These are phyloP conservation scores for Albophoma yamanashiensis DNA, from an alignment of 2,329 filamentous ascomycete species.

Conservation along the genomic window DNA sequence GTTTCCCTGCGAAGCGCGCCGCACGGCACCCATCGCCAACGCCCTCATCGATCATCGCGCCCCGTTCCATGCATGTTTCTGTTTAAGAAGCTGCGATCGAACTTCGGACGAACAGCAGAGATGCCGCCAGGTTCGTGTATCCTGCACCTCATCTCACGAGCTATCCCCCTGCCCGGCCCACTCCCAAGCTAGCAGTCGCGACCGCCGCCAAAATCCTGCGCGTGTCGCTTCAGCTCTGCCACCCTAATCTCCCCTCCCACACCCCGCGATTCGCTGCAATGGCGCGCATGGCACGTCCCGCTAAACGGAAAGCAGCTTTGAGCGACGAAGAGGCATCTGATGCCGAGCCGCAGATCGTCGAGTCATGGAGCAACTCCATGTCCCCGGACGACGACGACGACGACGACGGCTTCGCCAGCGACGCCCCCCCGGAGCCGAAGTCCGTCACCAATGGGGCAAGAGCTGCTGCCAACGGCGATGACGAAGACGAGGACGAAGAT, in stretches of 20 bases:
- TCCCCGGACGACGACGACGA: constrained; percentile 8
- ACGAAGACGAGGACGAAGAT: constrained; percentile 18
- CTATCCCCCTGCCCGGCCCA: background rate
- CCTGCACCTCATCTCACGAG: background rate
- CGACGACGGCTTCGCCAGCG: constrained; percentile 5
- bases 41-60: background rate
- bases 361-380: constrained; percentile 13
- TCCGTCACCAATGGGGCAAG: background rate
- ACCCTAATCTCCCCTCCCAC: background rate
- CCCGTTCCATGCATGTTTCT: constrained; percentile 1
- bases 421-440: constrained; percentile 1
- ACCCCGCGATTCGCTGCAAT: background rate
- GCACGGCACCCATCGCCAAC: background rate
- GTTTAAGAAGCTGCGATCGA: background rate
- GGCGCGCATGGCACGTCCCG: constrained; percentile 3
- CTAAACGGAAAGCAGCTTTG: constrained; percentile 19
- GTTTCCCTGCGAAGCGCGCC: background rate
- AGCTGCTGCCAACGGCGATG: constrained; percentile 13
- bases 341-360: constrained; percentile 13
- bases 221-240: background rate
- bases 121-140: constrained; percentile 16
- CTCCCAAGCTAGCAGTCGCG: background rate
- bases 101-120: background rate
- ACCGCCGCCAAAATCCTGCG: background rate
- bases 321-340: constrained; percentile 26